A percentile compares a stretch with the other conserved stretches of the same genome.
Evolutionary conservation across 176 grass and related monocot species (phyloP).

Genomic region (Elaeis guineensis): DNA sequence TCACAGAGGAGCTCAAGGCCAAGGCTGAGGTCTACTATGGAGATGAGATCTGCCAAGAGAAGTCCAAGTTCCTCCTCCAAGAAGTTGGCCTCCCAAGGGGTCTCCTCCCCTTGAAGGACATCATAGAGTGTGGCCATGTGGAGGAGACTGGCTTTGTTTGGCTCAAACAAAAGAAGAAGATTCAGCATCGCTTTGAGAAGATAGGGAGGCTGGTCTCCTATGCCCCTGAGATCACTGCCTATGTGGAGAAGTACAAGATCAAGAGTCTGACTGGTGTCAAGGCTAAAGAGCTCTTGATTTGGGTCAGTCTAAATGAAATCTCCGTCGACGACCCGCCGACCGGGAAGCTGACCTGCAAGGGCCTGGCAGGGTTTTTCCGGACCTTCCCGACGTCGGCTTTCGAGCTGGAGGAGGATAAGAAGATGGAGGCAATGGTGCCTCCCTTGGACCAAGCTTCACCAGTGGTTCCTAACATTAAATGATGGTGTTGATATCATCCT

Average conservation of each 20-base stretch:
- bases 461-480: too few relatives aligned
- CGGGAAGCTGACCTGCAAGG: slow-evolving; percentile 46
- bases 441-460: too few relatives aligned
- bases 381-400: slow-evolving; percentile 62
- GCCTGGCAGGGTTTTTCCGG: slow-evolving; percentile 17
- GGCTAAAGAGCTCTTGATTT: slow-evolving; percentile 81
- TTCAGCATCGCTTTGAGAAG: slow-evolving; percentile 69
- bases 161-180: slow-evolving; percentile 47
- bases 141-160: slow-evolving; percentile 80
- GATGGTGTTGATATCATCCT: too few relatives aligned
- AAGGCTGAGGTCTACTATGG: slow-evolving; percentile 71
- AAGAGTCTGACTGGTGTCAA: slow-evolving; percentile 71
- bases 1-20: slow-evolving; percentile 39
- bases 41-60: slow-evolving; percentile 57
- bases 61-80: slow-evolving; percentile 38
- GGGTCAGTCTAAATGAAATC: slow-evolving; percentile 71
- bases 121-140: slow-evolving; percentile 72
- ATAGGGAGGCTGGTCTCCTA: slow-evolving; percentile 45
- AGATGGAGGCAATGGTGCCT: too few relatives aligned
- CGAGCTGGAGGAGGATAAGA: slow-evolving; percentile 27
- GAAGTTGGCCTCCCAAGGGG: slow-evolving; percentile 50
- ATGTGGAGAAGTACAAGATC: slow-evolving; percentile 42
- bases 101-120: slow-evolving; percentile 53
- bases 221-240: slow-evolving; percentile 54
- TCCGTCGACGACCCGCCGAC: slow-evolving; percentile 31